Evolutionary conservation across 176 grass and related monocot genomes (phyloP).

Genomic region (Musa itinerans): DNA sequence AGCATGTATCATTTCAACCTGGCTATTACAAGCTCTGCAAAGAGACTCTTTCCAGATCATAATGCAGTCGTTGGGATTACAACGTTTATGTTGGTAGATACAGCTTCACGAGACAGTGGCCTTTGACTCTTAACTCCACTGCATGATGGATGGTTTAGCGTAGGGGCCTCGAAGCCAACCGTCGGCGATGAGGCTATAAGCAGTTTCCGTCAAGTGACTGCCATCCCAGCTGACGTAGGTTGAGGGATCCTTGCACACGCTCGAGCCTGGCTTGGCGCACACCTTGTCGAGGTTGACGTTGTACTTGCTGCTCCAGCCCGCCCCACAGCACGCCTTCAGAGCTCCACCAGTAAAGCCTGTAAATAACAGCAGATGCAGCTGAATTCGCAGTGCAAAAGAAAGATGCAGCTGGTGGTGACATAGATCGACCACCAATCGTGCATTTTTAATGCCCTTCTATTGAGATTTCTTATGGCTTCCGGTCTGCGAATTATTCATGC

Average conservation of each 20-base stretch:
- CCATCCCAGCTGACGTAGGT: conserved; percentile 38
- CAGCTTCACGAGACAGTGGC: too few species aligned
- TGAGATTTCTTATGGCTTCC: neutral
- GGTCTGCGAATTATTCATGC: neutral
- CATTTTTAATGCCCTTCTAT: too few species aligned
- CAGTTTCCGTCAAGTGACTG: conserved; percentile 39
- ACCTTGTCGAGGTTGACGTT: conserved; percentile 31
- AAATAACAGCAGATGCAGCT: neutral
- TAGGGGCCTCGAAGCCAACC: conserved; percentile 37
- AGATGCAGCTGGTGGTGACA: neutral
- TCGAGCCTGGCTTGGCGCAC: conserved; percentile 25
- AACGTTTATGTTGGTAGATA: too few species aligned
- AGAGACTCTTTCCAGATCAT: too few species aligned
- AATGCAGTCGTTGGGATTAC: too few species aligned
- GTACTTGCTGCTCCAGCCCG: conserved; percentile 28
- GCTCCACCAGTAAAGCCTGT: conserved; percentile 31
- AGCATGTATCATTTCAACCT: too few species aligned
- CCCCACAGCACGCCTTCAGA: conserved; percentile 39
- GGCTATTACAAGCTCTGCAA: too few species aligned
- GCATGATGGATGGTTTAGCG: conserved; percentile 19
- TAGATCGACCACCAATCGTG: too few species aligned
- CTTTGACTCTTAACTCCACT: neutral
- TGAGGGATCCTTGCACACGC: conserved; percentile 32
- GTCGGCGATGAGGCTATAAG: conserved; percentile 24
- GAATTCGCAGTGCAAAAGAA: neutral